These are phyloP conservation scores for Neurospora sublineolata DNA, from an alignment of 495 filamentous ascomycete species.

Conservation along the genomic window DNA sequence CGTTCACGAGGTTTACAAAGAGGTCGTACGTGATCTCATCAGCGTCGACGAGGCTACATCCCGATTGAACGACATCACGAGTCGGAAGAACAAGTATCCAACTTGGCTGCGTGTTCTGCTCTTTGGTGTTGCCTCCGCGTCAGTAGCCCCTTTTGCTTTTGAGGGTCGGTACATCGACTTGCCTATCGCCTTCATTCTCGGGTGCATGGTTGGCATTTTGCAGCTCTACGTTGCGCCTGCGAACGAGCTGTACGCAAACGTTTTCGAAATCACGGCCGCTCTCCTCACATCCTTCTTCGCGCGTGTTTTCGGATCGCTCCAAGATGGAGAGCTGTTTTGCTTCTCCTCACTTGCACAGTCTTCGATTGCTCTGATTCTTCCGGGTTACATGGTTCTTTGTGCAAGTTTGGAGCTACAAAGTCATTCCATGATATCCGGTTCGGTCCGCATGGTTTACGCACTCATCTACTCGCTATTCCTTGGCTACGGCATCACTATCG, in stretches of 20 bases:
- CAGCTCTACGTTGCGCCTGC: constrained; percentile 70
- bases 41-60: constrained; percentile 73
- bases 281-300: constrained; percentile 84
- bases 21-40: constrained; percentile 80
- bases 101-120: constrained; percentile 63
- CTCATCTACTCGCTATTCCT: constrained; percentile 93
- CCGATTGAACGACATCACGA: constrained; percentile 55
- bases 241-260: constrained; percentile 73
- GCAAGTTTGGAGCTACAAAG: constrained; percentile 82
- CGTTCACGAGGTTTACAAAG: constrained; percentile 83
- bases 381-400: constrained; percentile 58
- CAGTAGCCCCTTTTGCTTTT: constrained; percentile 82
- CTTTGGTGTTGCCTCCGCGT: constrained; percentile 75
- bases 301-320: constrained; percentile 75
- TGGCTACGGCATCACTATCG: constrained; percentile 94
- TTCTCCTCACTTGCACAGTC: constrained; percentile 89
- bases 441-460: constrained; percentile 90
- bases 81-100: constrained; percentile 50
- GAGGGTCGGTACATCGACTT: constrained; percentile 77
- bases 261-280: constrained; percentile 83
- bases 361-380: constrained; percentile 83
- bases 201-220: constrained; percentile 68
- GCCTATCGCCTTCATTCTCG: constrained; percentile 76
- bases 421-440: constrained; percentile 74
- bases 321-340: constrained; percentile 63